phyloP scores from a whole-genome alignment of 2,329 filamentous ascomycete species.

The Colletotrichum cordylinicola region DNA sequence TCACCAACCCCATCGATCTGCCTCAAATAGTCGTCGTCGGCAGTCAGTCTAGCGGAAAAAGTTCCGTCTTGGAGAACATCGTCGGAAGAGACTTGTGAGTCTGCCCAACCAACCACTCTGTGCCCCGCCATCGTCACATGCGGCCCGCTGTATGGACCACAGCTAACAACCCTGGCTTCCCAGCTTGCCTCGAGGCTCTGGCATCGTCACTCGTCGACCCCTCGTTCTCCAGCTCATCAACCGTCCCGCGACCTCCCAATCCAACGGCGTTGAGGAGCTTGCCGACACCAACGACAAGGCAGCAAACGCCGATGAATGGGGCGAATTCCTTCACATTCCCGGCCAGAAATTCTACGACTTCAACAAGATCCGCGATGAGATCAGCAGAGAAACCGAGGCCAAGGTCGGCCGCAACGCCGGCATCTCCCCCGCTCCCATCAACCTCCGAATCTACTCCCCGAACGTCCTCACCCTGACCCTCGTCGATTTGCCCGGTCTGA shows the following conservation, averaged over 20 bases:
- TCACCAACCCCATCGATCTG: conserved; percentile 98
- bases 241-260: conserved; percentile 66
- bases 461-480: conserved; percentile 97
- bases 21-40: conserved; percentile 98
- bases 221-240: conserved; percentile 99
- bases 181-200: conserved; percentile 94
- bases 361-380: conserved; percentile 97
- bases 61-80: conserved; percentile 98
- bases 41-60: conserved; percentile 99
- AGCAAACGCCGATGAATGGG: conserved; percentile 95
- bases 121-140: conserved; percentile 20
- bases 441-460: conserved; percentile 96
- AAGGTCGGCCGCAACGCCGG: conserved; percentile 97
- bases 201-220: conserved; percentile 95
- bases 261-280: conserved; percentile 77
- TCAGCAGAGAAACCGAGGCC: conserved; percentile 92
- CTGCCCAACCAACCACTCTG: conserved; percentile 1
- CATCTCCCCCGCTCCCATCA: conserved; percentile 96
- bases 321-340: conserved; percentile 97
- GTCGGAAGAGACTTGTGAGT: conserved; percentile 98
- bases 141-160: background rate
- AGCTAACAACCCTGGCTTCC: conserved; percentile 30
- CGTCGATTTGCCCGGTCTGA: conserved; percentile 94
- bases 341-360: conserved; percentile 98
- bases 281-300: conserved; percentile 77